Percentiles rank a stretch among this genome's conserved stretches.
phyloP scores from a whole-genome alignment of 352 stramenopile species.

The Globisporangium echinulatum region DNA sequence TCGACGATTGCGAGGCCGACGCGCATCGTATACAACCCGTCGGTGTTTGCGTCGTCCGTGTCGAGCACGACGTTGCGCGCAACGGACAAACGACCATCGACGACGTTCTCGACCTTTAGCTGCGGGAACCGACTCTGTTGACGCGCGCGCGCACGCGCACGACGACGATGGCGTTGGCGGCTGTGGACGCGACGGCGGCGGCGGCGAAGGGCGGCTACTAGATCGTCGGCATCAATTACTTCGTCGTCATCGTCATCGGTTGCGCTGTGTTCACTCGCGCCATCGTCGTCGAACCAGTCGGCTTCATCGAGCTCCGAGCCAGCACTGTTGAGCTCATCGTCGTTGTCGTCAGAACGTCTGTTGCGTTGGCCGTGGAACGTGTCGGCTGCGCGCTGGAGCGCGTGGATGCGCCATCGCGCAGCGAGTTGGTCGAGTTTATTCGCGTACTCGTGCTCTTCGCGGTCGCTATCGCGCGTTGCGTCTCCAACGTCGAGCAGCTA shows the following conservation, averaged over 20 bases:
- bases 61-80: conserved; percentile 61
- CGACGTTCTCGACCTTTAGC: conserved; percentile 40
- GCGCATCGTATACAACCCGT: conserved; percentile 57
- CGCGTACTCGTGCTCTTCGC: conserved; percentile 52
- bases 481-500: too few relatives aligned
- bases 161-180: too few relatives aligned
- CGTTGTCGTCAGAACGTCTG: conserved; percentile 1
- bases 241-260: conserved; percentile 13
- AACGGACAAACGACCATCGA: conserved; percentile 45
- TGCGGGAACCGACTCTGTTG: conserved; percentile 32
- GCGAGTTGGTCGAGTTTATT: conserved; percentile 43
- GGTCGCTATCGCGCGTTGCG: too few relatives aligned
- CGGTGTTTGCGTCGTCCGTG: conserved; percentile 55
- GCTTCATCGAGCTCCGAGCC: too few relatives aligned
- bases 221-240: conserved; percentile 2
- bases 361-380: conserved; percentile 21
- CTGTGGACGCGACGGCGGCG: not conserved
- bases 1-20: conserved; percentile 58
- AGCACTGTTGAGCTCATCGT: not conserved
- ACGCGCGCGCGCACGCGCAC: not conserved
- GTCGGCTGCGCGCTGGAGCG: conserved; percentile 22
- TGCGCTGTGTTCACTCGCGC: not conserved
- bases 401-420: conserved; percentile 51
- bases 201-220: not conserved
- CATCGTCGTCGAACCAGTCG: not conserved